Conservation (phyloP, 805 yeast species). For the Clavispora vitiphila region DNA sequence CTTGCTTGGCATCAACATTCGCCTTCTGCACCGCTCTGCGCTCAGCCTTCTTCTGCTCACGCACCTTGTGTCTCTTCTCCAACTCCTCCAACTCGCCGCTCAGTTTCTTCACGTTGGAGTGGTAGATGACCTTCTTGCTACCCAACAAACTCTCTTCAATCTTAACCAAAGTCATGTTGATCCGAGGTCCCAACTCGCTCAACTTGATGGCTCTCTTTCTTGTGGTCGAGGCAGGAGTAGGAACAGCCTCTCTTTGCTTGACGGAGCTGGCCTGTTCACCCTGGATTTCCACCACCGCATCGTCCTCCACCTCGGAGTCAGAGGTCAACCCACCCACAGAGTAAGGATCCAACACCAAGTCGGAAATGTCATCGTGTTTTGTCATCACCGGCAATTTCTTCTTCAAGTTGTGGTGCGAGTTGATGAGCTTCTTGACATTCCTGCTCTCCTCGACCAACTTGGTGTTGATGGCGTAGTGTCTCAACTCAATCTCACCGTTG, state of each 20-base stretch:
- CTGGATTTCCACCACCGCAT: slow-evolving; percentile 64
- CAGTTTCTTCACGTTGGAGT: slow-evolving; percentile 62
- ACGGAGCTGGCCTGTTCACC: slow-evolving; percentile 16
- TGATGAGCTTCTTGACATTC: slow-evolving; percentile 66
- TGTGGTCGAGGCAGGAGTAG: slow-evolving; percentile 23
- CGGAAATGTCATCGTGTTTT: slow-evolving; percentile 70
- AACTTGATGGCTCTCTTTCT: slow-evolving; percentile 82
- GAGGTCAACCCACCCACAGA: slow-evolving; percentile 77
- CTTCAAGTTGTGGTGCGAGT: slow-evolving; percentile 53
- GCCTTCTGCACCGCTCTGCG: slow-evolving; percentile 76
- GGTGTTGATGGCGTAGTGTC: slow-evolving; percentile 88
- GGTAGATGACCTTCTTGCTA: slow-evolving; percentile 82
- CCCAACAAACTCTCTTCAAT: slow-evolving; percentile 87
- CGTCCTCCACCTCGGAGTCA: slow-evolving; percentile 93
- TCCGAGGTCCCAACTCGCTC: slow-evolving; percentile 90
- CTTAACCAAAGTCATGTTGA: slow-evolving; percentile 69
- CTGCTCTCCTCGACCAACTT: slow-evolving; percentile 74
- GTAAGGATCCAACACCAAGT: slow-evolving; percentile 77
- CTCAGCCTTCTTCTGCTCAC: slow-evolving; percentile 57
- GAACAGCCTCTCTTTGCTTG: slow-evolving; percentile 17
- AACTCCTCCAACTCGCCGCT: slow-evolving; percentile 53
- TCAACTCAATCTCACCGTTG: slow-evolving; percentile 70
- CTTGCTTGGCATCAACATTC: slow-evolving; percentile 71
- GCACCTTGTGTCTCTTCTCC: slow-evolving; percentile 62
- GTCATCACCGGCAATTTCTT: slow-evolving; percentile 68